Evolutionary conservation across 352 stramenopile species (phyloP), one percentile per base, ranked within the genome.

Genomic region (Elongisporangium senticosum): DNA sequence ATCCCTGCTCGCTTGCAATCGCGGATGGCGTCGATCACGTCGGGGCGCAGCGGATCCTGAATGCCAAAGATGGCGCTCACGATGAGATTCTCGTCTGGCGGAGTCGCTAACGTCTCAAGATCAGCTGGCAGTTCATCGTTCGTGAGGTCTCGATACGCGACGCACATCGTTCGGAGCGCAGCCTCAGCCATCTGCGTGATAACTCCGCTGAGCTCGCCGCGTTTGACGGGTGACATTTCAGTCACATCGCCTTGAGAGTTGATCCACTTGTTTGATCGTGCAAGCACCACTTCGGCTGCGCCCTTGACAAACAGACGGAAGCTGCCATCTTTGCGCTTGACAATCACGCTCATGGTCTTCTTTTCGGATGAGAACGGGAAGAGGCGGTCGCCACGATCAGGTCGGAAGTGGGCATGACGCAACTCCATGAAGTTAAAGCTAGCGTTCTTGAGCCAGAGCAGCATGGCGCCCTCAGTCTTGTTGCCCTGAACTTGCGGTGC

Each of bases 1-100:
- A 99, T 99, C 23, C 97, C 97, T 7, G 97, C 96, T 15, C 79
- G 75, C 67, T 97, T 94, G 72, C 97, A 99, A 49, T 89, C 87
- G 15, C 77, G 72, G 23, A 99, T 97, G 11, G 96, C 86, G 49
- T 97, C 85, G 21, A 89, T 87, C 24, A 99, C 96, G 65, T 98
- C 95, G 0, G 79, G 75, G 17, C 96, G 90, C 47, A 98, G 79
- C 4, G 97, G 97, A 68, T 99, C 97, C 64, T 98, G 86, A 61
- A 99, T 98, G 59, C 95, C 97, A 47, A 98, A 95, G 58, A 99
- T 90, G 43, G 88, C 93, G 33, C 77, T 83, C 33, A 95, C 73
- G 15, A 96, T 59, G 51, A 96, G 72, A 7, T 93, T 74, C 5
- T 87, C 70, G 47, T 96, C 89, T 13, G 88, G 86, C 4, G 81